Evolutionary conservation across 306 rosid genomes (phyloP).

Genomic region (Lupinus albus): DNA sequence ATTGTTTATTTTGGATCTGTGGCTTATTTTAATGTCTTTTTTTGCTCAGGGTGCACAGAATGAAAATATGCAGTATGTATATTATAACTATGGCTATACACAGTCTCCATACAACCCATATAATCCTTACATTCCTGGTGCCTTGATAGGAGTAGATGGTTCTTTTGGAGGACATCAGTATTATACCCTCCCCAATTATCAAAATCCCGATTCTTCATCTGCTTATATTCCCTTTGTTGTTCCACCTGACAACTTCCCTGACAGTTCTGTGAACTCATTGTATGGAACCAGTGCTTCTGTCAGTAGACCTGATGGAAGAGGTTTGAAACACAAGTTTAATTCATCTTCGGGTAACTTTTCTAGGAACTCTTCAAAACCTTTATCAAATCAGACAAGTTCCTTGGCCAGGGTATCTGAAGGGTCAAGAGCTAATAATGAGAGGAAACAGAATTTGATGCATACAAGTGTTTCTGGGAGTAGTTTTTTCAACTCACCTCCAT

Average conservation of each 20-base stretch:
- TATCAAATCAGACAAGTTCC: constrained; percentile 62
- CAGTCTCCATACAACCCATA: constrained; percentile 96
- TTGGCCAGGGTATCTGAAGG: constrained; percentile 68
- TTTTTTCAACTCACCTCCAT: constrained; percentile 54
- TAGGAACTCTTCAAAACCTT: constrained; percentile 58
- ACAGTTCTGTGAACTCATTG: constrained; percentile 59
- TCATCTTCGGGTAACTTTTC: constrained; percentile 65
- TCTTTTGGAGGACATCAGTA: constrained; percentile 65
- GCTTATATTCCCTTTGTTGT: constrained; percentile 70
- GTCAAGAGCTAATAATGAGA: constrained; percentile 59
- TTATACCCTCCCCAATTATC: constrained; percentile 68
- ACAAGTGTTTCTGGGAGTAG: constrained; percentile 62
- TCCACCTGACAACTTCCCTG: constrained; percentile 64
- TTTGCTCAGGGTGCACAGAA: constrained; percentile 74
- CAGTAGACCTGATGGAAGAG: constrained; percentile 70
- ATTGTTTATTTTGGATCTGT: not conserved
- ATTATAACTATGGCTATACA: constrained; percentile 90
- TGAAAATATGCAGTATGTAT: constrained; percentile 82
- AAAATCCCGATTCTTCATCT: constrained; percentile 63
- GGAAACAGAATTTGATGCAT: constrained; percentile 59
- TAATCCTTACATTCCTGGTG: constrained; percentile 97
- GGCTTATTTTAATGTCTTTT: constrained; percentile 33
- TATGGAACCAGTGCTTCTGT: constrained; percentile 57
- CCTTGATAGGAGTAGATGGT: constrained; percentile 79
- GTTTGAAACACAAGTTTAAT: constrained; percentile 58